Conservation (phyloP, 2,329 filamentous ascomycete genomes). For the Fusarium poae region DNA sequence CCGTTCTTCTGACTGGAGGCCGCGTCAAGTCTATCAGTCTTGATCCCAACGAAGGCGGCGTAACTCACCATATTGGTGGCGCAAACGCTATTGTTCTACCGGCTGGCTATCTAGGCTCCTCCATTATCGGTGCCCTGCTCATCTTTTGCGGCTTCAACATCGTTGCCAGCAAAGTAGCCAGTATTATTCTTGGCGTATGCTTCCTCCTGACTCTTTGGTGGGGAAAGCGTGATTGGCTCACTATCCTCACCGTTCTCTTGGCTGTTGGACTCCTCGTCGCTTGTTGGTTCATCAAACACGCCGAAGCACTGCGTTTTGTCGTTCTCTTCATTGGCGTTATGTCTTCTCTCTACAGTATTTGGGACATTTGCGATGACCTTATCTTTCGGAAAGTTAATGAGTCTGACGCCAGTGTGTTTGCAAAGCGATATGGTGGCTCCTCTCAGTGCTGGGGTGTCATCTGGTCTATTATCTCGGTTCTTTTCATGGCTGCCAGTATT, state of each 20-base stretch:
- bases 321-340: conserved; percentile 87
- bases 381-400: conserved; percentile 84
- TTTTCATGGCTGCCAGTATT: conserved; percentile 80
- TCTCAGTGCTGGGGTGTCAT: conserved; percentile 85
- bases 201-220: conserved; percentile 87
- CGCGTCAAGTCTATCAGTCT: conserved; percentile 80
- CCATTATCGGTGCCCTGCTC: conserved; percentile 80
- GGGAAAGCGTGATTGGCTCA: conserved; percentile 83
- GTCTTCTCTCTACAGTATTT: conserved; percentile 83
- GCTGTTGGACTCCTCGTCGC: conserved; percentile 78
- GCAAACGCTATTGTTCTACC: conserved; percentile 78
- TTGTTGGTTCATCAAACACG: conserved; percentile 85
- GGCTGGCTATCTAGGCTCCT: conserved; percentile 82
- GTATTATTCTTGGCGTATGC: conserved; percentile 77
- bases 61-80: conserved; percentile 82
- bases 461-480: conserved; percentile 79
- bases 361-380: conserved; percentile 88
- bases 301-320: conserved; percentile 78
- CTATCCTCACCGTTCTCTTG: conserved; percentile 75
- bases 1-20: conserved; percentile 78
- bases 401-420: conserved; percentile 84
- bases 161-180: conserved; percentile 83
- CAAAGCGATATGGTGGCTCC: conserved; percentile 81
- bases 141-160: conserved; percentile 87
- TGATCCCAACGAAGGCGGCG: conserved; percentile 82